Percentiles rank a stretch among this genome's conserved stretches.
Evolutionary conservation across 306 rosid genomes (phyloP).

Genomic region (Vigna nakashimae): DNA sequence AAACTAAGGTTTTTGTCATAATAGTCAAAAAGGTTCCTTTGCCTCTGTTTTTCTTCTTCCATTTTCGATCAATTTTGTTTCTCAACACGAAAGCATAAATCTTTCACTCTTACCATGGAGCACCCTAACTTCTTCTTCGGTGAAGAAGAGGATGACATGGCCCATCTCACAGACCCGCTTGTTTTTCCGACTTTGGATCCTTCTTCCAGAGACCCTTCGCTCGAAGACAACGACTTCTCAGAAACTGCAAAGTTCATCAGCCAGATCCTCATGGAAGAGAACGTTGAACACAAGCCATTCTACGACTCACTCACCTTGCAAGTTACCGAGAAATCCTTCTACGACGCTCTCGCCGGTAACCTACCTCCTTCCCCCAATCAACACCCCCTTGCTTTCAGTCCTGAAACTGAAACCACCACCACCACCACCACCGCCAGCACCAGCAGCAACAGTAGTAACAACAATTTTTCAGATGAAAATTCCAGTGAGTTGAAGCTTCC

Average conservation of each 20-base stretch:
- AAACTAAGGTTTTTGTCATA: no score
- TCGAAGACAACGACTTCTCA: constrained; percentile 53
- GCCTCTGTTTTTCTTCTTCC: no score
- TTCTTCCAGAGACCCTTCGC: constrained; percentile 3
- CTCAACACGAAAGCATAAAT: no score
- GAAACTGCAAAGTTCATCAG: constrained; percentile 51
- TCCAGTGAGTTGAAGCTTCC: constrained; percentile 49
- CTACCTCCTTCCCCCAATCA: constrained; percentile 51
- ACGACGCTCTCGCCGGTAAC: constrained; percentile 56
- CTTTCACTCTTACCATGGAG: no score
- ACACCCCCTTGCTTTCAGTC: constrained; percentile 47
- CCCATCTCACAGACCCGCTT: no score
- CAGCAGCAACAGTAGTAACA: constrained; percentile 22
- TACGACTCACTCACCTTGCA: constrained; percentile 65
- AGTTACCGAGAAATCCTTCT: constrained; percentile 66
- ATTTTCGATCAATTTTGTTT: no score
- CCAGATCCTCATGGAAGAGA: constrained; percentile 79
- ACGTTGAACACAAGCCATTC: constrained; percentile 58
- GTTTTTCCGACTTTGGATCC: constrained; percentile 23
- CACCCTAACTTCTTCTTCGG: no score
- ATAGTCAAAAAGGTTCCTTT: no score
- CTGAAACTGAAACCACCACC: constrained; percentile 30
- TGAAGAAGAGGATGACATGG: no score
- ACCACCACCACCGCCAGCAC: constrained; percentile 1
- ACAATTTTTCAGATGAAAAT: constrained; percentile 37